Evolutionary conservation across 331 rosid species (phyloP), one percentile per base, ranked within the genome.

Genomic region (Spiraea crenata): DNA sequence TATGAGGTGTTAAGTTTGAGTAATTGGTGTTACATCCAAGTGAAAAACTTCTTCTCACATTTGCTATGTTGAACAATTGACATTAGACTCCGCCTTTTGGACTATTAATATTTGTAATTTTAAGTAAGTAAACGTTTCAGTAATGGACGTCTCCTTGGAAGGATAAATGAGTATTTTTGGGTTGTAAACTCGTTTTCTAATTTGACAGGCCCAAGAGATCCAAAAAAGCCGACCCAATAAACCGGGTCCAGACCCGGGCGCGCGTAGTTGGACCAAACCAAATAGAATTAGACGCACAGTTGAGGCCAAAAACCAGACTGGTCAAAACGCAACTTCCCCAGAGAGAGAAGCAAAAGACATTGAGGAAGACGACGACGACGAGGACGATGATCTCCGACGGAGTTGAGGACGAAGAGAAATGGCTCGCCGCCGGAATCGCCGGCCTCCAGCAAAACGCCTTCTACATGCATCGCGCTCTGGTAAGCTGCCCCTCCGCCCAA

Each of bases 401-500:
- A 71, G 82, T 86, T 67, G 95, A 91, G 71, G 97, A 93, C 81
- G 92, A 76, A 65, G 89, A 85, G 78, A 85, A 82, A 70, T 85
- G 89, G 74, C 92, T 92, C 1, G 88, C 98, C 52, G 96, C 96
- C 77, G 98, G 98, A 76, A 88, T 92, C 74, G 90, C 98, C 57
- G 89, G 95, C 65, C 77, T 93, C 79, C 92, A 89, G 77, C 89
- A 93, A 75, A 85, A 85, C 76, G 89, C 86, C 19, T 93, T 92
- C 90, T 89, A 87, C 71, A 82, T 84, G 85, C 86, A 67, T 61
- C 89, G 84, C 61, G 90, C 97, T 86, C 88, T 93, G 90, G 85
- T 78, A 77, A 74, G 25, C 44, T 69, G n/a, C 15, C 49, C 13
- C 14, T 12, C 52, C 9, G 6, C 14, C 52, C 7, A 46, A 66